Conservation (phyloP, 495 filamentous ascomycete species). For the Xylaria intraflava region DNA sequence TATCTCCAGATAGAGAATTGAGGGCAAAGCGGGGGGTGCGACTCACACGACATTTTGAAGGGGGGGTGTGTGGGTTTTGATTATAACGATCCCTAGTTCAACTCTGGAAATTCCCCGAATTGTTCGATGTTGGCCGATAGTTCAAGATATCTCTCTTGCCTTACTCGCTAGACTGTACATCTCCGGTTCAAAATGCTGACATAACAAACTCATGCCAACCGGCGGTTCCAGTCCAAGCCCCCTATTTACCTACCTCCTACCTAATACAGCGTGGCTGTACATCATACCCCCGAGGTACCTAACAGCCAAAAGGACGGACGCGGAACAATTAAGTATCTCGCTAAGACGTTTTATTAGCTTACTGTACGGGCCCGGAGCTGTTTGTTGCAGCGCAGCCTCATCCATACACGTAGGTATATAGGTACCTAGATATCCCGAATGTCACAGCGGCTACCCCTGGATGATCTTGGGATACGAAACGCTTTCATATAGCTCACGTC, state of each 20-base stretch:
- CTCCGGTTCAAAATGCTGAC: too few relatives aligned
- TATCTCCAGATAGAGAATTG: background rate
- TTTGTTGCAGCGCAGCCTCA: constrained; percentile 3
- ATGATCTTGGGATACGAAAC: background rate
- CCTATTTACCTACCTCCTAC: too few relatives aligned
- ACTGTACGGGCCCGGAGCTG: background rate
- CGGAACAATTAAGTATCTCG: too few relatives aligned
- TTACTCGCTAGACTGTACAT: too few relatives aligned
- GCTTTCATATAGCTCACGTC: background rate
- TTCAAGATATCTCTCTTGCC: too few relatives aligned
- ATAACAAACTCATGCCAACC: too few relatives aligned
- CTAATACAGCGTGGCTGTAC: too few relatives aligned
- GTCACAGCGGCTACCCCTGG: background rate
- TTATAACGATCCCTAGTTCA: background rate
- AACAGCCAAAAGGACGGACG: too few relatives aligned
- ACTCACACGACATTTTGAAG: constrained; percentile 27
- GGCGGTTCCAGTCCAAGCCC: too few relatives aligned
- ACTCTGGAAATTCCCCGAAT: background rate
- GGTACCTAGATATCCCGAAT: background rate
- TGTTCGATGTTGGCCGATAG: background rate
- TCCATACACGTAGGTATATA: background rate
- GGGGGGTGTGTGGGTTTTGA: too few relatives aligned
- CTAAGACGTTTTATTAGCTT: background rate
- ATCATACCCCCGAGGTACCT: too few relatives aligned
- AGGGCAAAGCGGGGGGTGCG: background rate